Evolutionary conservation across 495 filamentous ascomycete genomes (phyloP).

Genomic region (Penicillium canescens): DNA sequence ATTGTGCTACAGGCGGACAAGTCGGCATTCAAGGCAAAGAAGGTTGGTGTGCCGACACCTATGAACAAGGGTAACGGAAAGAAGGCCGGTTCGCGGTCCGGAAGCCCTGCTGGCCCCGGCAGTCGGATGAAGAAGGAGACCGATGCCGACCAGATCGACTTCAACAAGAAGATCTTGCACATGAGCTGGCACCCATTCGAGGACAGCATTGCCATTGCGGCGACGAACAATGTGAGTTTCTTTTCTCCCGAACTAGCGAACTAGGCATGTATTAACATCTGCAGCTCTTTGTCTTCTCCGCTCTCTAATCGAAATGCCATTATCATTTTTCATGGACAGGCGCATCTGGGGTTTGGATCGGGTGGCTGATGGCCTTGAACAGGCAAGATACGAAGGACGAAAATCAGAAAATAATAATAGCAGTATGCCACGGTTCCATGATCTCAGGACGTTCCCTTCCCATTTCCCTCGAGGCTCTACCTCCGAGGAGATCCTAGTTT

Average conservation of each 20-base stretch:
- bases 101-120: conserved; percentile 87
- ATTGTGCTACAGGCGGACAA: conserved; percentile 98
- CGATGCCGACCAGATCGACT: conserved; percentile 98
- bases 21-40: conserved; percentile 99
- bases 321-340: conserved; percentile 30
- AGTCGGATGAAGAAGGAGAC: conserved; percentile 98
- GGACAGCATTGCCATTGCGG: conserved; percentile 99
- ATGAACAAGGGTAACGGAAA: conserved; percentile 88
- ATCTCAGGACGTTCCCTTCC: conserved; percentile 21
- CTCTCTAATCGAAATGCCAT: conserved; percentile 63
- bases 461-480: conserved; percentile 1
- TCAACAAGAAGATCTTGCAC: conserved; percentile 99
- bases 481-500: conserved; percentile 4
- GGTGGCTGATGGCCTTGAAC: conserved; percentile 18
- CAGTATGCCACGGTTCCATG: conserved; percentile 28
- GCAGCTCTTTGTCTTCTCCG: conserved; percentile 96
- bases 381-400: conserved; percentile 17
- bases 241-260: conserved; percentile 19
- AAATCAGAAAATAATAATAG: conserved; percentile 27
- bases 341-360: conserved; percentile 22
- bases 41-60: conserved; percentile 95
- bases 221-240: conserved; percentile 93
- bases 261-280: background rate
- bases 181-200: conserved; percentile 99
- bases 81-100: conserved; percentile 79